These are phyloP conservation scores for Rosa multiflora DNA, from an alignment of 306 rosid genomes.

Conservation along the genomic window DNA sequence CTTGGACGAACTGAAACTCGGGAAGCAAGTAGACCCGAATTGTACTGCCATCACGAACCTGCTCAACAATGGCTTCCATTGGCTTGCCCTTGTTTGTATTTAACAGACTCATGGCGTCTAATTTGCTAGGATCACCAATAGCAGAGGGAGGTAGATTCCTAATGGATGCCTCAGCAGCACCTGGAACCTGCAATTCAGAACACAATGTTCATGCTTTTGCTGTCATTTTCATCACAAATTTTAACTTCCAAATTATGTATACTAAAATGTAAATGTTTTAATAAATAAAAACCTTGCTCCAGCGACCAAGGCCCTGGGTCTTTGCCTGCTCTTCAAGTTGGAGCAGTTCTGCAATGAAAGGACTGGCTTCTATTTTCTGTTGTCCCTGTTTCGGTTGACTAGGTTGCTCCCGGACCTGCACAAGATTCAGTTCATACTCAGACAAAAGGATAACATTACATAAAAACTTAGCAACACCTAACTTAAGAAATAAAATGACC, in stretches of 20 bases:
- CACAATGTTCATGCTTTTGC: constrained; percentile 11
- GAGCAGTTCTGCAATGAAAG: constrained; percentile 70
- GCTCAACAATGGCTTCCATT: constrained; percentile 87
- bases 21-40: constrained; percentile 83
- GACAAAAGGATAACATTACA: neutral
- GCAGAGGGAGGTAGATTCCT: constrained; percentile 88
- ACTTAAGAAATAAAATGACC: constrained; percentile 7
- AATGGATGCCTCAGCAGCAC: constrained; percentile 73
- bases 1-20: constrained; percentile 93
- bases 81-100: constrained; percentile 80
- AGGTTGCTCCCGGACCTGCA: constrained; percentile 76
- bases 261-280: constrained; percentile 3
- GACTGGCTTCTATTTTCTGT: constrained; percentile 90
- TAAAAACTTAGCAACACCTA: neutral
- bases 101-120: constrained; percentile 76
- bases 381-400: constrained; percentile 42
- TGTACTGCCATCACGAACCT: constrained; percentile 94
- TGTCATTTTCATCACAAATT: neutral
- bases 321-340: constrained; percentile 86
- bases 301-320: constrained; percentile 88
- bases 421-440: constrained; percentile 23
- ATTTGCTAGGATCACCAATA: constrained; percentile 79
- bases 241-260: neutral
- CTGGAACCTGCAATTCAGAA: constrained; percentile 60
- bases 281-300: constrained; percentile 73